A percentile compares a stretch with the other conserved stretches of the same genome.
Conservation (phyloP, 805 yeast species). For the Candida sithepensis region DNA sequence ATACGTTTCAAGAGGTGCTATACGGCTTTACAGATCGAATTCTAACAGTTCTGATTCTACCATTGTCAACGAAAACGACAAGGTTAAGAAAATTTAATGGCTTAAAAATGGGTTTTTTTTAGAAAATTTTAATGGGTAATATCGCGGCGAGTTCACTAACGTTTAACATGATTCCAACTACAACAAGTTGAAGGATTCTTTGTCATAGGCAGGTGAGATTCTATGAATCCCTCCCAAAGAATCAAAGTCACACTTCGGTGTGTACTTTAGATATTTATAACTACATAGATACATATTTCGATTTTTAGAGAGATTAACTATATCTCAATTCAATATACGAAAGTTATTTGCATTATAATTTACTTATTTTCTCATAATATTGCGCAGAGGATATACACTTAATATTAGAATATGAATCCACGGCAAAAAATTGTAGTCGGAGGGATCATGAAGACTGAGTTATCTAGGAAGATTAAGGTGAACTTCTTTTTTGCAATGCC, state of each 20-base stretch:
- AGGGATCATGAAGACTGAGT: too few relatives aligned
- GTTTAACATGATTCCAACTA: conserved; percentile 3
- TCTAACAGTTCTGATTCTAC: conserved; percentile 13
- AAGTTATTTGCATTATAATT: neutral
- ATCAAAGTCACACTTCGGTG: neutral
- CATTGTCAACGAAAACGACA: conserved; percentile 11
- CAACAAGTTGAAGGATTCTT: conserved; percentile 4
- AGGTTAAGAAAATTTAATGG: conserved; percentile 5
- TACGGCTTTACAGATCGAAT: conserved; percentile 24
- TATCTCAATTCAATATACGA: neutral
- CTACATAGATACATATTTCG: neutral
- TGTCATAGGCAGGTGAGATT: conserved; percentile 1
- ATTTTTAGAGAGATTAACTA: neutral
- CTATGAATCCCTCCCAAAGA: neutral
- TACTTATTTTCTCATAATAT: too few relatives aligned
- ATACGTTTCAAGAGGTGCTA: conserved; percentile 43
- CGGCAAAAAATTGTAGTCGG: too few relatives aligned
- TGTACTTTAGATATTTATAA: neutral
- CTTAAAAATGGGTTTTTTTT: neutral
- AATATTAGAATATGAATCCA: too few relatives aligned
- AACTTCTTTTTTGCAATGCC: too few relatives aligned
- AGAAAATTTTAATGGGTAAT: conserved; percentile 4
- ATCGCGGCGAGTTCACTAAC: conserved; percentile 9
- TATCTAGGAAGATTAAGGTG: too few relatives aligned
- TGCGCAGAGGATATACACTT: too few relatives aligned